Base-by-base conservation (phyloP, 2,329 filamentous ascomycete genomes). In the Hymenoscyphus occultus region DNA sequence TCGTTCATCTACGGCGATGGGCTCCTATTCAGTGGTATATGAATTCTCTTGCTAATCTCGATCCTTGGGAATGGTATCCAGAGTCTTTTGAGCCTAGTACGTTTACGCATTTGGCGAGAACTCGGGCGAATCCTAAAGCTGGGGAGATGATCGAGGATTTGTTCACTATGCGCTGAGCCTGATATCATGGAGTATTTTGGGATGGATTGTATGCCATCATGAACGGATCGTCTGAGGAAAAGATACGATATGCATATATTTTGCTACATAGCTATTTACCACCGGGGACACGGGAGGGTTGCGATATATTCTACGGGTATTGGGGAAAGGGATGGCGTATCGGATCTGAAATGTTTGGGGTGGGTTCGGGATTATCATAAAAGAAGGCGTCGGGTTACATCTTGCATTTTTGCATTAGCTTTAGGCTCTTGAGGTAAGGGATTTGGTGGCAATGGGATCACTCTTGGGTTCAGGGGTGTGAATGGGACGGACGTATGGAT, bases 1-100 rank as follows among this genome's bases (percentile, higher is more conserved):
- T 64, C 31, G 45, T 66, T 13, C 59, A 40, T 22, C n/a, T 66
- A n/a, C 64, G 64, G 1, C 61, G 39, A 19, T 63, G 32, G 16
- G 51, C 45, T 16, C 56, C 51, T 19, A 58, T 40, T 10, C 31
- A 59, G 14, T 66, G 64, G 64, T 54, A n/a, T 14, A 22, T 28
- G 13, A 28, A 54, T 13, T 28, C 48, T 12, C 13, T 54, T 22
- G 12, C 48, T 5, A 14, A 54, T 14, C 48, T 54, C 9, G 48
- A 28, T 12, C 19, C 48, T 22, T 54, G 48, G 48, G 19, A 54
- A 10, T 54, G 48, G 48, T 59, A 31, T 54, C 7, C 31, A 0
- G 58, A 64, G 28, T 59, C 42, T n/a, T 54, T 63, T 13, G 42
- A 59, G 5, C 58, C 58, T 13, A 60, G 39, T 4, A 5, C 60